Base-by-base conservation (phyloP, 257 asterid genomes). In the Apocynum venetum region DNA sequence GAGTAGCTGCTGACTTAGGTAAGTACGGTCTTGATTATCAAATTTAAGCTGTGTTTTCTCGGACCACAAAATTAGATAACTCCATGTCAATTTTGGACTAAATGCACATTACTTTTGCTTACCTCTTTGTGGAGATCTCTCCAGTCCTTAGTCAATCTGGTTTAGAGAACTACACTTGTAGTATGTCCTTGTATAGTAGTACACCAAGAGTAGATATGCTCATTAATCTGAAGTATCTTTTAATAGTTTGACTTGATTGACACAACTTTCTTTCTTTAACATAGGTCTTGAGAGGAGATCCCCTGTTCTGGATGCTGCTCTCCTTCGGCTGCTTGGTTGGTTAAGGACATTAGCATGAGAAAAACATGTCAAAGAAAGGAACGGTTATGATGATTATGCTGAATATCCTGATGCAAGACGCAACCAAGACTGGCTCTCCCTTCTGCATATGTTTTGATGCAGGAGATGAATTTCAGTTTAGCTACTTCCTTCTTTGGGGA, bases 1-100 rank as follows among this genome's bases (percentile, higher is more conserved):
- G 97, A 56, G 99, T 93, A 57, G 97, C 97, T 74, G 95, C 98
- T 81, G 99, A 96, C 84, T 85, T 96, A 86, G 99, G 97, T 91
- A 84, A 87, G 79, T 63, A 76, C 63, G 25, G 3, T 73, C 14
- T 6, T 66, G 40, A 51, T 20, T 60, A 35, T 73, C 38, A 14
- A 31, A n/a, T 63, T 17, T 44, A 63, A 31, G 49, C 66, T 12
- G 19, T 38, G 63, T 35, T 72, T 52, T 72, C 64, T 15, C 41
- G 9, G 67, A 41, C 36, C 64, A 57, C 35, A 31, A 49, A 20
- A 13, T n/a, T n/a, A 31, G 70, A 36, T 35, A 35, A 64, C 3
- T 4, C 70, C 15, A 25, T 63, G 46, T 13, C 10, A 20, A 9
- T 63, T 63, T 1, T 11, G 69, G 36, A 57, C 35, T 57, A 2